A percentile compares a stretch with the other conserved stretches of the same genome.
Evolutionary conservation across 2,329 filamentous ascomycete species (phyloP).

Genomic region (Pseudopithomyces chartarum): DNA sequence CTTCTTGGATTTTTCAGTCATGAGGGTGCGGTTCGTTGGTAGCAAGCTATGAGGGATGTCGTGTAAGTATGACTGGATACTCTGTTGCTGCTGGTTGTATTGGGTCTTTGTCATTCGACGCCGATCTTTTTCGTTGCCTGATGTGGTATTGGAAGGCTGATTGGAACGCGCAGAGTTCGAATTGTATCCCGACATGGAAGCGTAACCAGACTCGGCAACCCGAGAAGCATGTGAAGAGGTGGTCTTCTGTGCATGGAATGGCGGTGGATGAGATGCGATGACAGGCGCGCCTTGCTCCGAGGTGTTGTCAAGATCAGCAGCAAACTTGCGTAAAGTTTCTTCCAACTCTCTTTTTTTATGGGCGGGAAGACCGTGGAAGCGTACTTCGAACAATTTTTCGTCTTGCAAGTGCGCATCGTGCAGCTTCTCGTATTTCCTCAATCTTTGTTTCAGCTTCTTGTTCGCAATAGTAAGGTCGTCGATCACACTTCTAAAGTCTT

Average conservation of each 20-base stretch:
- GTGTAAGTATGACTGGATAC: conserved; percentile 71
- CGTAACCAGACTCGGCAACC: conserved; percentile 62
- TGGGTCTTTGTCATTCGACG: conserved; percentile 35
- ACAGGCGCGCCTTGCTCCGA: conserved; percentile 24
- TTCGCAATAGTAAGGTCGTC: conserved; percentile 87
- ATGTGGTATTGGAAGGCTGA: conserved; percentile 22
- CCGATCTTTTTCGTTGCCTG: conserved; percentile 30
- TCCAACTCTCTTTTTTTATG: conserved; percentile 79
- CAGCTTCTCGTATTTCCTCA: conserved; percentile 72
- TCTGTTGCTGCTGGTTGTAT: conserved; percentile 49
- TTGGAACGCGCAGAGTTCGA: conserved; percentile 44
- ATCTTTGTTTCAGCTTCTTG: conserved; percentile 73
- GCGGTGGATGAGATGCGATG: conserved; percentile 47
- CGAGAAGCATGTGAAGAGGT: conserved; percentile 64
- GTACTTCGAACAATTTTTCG: conserved; percentile 83
- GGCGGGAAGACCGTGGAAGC: conserved; percentile 73
- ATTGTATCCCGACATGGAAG: conserved; percentile 61
- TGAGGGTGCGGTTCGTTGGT: conserved; percentile 60
- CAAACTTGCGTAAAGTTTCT: conserved; percentile 72
- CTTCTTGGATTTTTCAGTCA: conserved; percentile 77
- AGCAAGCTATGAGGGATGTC: conserved; percentile 74
- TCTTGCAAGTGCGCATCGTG: conserved; percentile 70
- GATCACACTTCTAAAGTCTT: conserved; percentile 81
- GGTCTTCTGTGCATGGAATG: conserved; percentile 60
- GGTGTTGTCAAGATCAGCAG: conserved; percentile 62